These are phyloP conservation scores for Chlorella variabilis DNA, from an alignment of 163 green algal species.

Conservation along the genomic window DNA sequence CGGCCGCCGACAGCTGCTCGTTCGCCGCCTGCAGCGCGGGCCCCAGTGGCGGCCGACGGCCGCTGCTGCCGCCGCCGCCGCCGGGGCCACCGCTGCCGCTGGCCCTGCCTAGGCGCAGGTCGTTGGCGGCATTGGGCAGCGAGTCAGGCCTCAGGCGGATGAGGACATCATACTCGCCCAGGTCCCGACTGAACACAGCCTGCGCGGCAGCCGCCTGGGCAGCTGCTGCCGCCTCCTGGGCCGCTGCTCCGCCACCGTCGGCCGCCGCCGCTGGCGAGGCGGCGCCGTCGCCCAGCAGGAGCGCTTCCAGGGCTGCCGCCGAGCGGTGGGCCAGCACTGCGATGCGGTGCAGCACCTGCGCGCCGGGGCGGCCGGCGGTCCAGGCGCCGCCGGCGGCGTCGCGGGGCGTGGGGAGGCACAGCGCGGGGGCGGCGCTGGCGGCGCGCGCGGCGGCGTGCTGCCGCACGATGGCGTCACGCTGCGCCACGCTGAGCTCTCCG, in stretches of 20 bases:
- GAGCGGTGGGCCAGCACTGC: constrained; percentile 50
- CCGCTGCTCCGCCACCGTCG: neutral
- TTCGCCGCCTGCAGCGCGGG: constrained; percentile 4
- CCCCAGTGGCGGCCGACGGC: neutral
- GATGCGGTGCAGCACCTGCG: constrained; percentile 44
- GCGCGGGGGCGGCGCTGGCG: constrained; percentile 15
- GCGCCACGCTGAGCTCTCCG: constrained; percentile 46
- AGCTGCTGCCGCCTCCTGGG: neutral
- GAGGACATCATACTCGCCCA: constrained; percentile 43
- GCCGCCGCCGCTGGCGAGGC: neutral
- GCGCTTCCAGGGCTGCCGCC: constrained; percentile 30
- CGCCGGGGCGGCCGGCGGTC: constrained; percentile 49
- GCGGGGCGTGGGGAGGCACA: constrained; percentile 59
- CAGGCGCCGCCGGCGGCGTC: constrained; percentile 52
- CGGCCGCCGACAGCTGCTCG: neutral
- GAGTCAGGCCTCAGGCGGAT: constrained; percentile 32
- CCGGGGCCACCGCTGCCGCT: no score
- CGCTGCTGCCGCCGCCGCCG: neutral
- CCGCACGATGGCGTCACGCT: constrained; percentile 16
- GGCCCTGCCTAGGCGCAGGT: neutral
- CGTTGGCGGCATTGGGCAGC: constrained; percentile 12
- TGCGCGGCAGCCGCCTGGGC: neutral
- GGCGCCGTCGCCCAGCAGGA: constrained; percentile 1
- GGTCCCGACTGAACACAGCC: constrained; percentile 34
- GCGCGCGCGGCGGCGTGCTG: constrained; percentile 7